Base-by-base conservation (phyloP, 192 early-diverging fungal species). In the Fimicolochytrium jonesii region DNA sequence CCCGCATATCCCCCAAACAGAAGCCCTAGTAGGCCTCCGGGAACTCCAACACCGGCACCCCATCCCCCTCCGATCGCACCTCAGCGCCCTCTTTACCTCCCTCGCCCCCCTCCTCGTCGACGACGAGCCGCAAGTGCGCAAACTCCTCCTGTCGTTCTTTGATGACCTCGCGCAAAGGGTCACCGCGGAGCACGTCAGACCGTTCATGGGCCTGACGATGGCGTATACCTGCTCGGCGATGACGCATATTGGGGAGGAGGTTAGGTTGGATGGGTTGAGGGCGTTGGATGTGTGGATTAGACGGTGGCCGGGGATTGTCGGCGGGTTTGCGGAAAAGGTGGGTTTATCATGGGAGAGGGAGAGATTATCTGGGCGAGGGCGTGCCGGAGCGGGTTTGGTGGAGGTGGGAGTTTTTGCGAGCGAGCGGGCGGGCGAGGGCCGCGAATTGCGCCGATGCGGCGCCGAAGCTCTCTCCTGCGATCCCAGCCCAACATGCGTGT, bases 191-290 rank as follows among this genome's bases (percentile, higher is more conserved):
- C 86, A 92, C 32, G 47, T 92, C 22, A 77, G 81, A 47, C 89
- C 92, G 23, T 95, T 95, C 69, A 62, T 90, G 50, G 77, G 90
- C 3, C 68, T 92, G 29, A 74, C 90, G 25, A 78, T 90, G 44
- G 85, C 89, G 2, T 92, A 87, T 55, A 87, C 85, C 3, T 91
- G 88, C 70, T 89, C 91, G 13, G 90, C 85, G 18, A 90, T 93
- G 83, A 92, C 91, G 5, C 91, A 93, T 68, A 93, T 95, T 29
- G 73, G 84, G 48, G 91, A 93, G 52, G 90, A 91, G 64, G 82
- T 95, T 53, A 74, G 91, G n/a, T 67, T 81, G 10, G 91, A 92
- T 65, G 88, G 88, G 0, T 75, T 92, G 28, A 79, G 81, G 65
- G 85, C 91, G 55, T 78, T 95, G 70, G 84, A 89, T 61, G 49